Conservation (phyloP, 768 basidiomycete species). For the Tricholoma matsutake region DNA sequence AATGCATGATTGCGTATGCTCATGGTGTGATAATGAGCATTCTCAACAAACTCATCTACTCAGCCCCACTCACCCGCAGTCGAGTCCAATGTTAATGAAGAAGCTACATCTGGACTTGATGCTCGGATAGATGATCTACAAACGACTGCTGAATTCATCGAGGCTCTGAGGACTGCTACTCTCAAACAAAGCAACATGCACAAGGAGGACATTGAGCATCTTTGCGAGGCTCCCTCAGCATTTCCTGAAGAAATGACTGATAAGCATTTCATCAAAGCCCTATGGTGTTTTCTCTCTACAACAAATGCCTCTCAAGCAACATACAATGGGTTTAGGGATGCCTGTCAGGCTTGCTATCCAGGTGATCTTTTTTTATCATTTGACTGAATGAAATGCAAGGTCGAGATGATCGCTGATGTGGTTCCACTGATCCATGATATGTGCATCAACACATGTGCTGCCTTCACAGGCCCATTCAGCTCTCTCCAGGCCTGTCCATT, state of each 20-base stretch:
- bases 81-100: too few species aligned
- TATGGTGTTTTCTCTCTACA: conserved; percentile 13
- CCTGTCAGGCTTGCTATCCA: conserved; percentile 18
- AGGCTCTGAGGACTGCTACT: conserved; percentile 17
- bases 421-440: conserved; percentile 35
- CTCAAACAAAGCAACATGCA: conserved; percentile 24
- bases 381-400: conserved; percentile 21
- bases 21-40: too few species aligned
- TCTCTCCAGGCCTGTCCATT: not conserved
- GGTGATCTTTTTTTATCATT: conserved; percentile 26
- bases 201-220: conserved; percentile 15
- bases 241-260: conserved; percentile 16
- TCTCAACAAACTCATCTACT: too few species aligned
- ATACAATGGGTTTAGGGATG: conserved; percentile 13
- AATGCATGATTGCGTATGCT: too few species aligned
- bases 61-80: too few species aligned
- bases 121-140: not conserved
- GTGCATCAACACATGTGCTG: conserved; percentile 35
- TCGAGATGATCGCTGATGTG: conserved; percentile 32
- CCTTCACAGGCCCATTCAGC: conserved; percentile 14
- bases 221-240: conserved; percentile 21
- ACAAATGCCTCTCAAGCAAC: conserved; percentile 14
- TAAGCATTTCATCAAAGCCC: conserved; percentile 11
- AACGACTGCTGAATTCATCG: conserved; percentile 18
- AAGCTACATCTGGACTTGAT: not conserved